Conservation (phyloP, 192 early-diverging fungal genomes). For the Diversispora epigaea region DNA sequence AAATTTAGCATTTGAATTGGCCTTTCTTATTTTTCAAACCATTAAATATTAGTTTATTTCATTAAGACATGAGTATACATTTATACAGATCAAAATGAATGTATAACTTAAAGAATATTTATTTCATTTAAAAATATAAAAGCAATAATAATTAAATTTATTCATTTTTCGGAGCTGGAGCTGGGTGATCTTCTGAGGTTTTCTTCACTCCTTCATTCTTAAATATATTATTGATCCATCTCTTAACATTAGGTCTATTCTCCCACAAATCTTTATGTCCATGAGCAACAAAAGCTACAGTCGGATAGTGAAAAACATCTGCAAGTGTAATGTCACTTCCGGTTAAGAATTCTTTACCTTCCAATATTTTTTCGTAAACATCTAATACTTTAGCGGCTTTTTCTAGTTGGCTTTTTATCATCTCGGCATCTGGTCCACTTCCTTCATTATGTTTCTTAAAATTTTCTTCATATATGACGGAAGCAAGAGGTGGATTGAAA, state of each 20-base stretch:
- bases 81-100: too few relatives aligned
- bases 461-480: background rate
- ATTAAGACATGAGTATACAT: background rate
- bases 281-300: background rate
- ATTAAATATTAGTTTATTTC: slow-evolving; percentile 34
- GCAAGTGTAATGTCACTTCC: slow-evolving; percentile 29
- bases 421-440: slow-evolving; percentile 18
- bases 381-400: background rate
- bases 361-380: slow-evolving; percentile 34
- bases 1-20: slow-evolving; percentile 53
- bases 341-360: slow-evolving; percentile 31
- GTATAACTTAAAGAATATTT: too few relatives aligned
- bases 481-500: background rate
- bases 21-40: slow-evolving; percentile 51
- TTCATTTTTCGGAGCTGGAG: too few relatives aligned
- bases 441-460: background rate
- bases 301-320: slow-evolving; percentile 33
- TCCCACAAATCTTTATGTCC: slow-evolving; percentile 7
- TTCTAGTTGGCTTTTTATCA: background rate
- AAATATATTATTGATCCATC: background rate
- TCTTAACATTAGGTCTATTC: slow-evolving; percentile 32
- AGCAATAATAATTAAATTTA: too few relatives aligned
- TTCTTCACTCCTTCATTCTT: too few relatives aligned
- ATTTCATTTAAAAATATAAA: too few relatives aligned
- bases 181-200: too few relatives aligned